These are phyloP conservation scores for Evansstolkia leycettana DNA, from an alignment of 495 filamentous ascomycete species.

Conservation along the genomic window DNA sequence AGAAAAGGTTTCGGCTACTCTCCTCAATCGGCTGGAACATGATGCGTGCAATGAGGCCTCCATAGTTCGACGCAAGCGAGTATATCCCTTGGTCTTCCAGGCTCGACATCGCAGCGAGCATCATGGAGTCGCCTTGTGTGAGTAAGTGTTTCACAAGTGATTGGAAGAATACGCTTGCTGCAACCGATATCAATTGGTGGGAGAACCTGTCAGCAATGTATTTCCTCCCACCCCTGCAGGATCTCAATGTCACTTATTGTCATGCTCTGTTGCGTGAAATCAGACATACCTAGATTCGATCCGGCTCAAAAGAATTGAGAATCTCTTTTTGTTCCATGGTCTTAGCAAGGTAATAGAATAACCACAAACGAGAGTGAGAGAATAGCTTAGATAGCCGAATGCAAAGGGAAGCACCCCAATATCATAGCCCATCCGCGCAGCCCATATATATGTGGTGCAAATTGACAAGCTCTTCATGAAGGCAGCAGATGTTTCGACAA, in stretches of 20 bases:
- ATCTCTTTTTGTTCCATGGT: slow-evolving; percentile 32
- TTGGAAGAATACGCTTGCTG: slow-evolving; percentile 74
- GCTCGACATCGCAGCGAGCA: slow-evolving; percentile 64
- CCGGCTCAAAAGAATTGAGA: slow-evolving; percentile 41
- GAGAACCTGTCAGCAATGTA: slow-evolving; percentile 56
- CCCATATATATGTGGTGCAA: slow-evolving; percentile 51
- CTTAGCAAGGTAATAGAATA: slow-evolving; percentile 43
- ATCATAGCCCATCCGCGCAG: slow-evolving; percentile 28
- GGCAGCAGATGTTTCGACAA: slow-evolving; percentile 68
- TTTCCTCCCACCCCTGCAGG: slow-evolving; percentile 13
- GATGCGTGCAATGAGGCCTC: slow-evolving; percentile 76
- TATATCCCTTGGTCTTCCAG: slow-evolving; percentile 84
- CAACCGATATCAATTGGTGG: slow-evolving; percentile 49
- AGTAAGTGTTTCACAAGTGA: slow-evolving; percentile 80
- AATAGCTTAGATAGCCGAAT: slow-evolving; percentile 71
- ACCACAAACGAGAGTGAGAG: slow-evolving; percentile 49
- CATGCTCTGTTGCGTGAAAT: slow-evolving; percentile 6
- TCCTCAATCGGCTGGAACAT: slow-evolving; percentile 95
- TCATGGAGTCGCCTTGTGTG: slow-evolving; percentile 85
- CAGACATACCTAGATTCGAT: slow-evolving; percentile 32
- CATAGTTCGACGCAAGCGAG: slow-evolving; percentile 88
- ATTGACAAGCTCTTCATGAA: slow-evolving; percentile 63
- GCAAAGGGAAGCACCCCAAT: slow-evolving; percentile 82
- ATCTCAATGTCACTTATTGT: slow-evolving; percentile 3
- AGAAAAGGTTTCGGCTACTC: slow-evolving; percentile 76